phyloP scores from a whole-genome alignment of 176 grass and related monocot species.

The barley (Hordeum vulgare) region MorexV3_pseudomolecules_assembly NC_058524.1:548232768-548233267 shows the following conservation, averaged over 20 bases:
- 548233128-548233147: background rate
- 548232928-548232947: background rate
- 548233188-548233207: conserved; percentile 28
- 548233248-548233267: conserved; percentile 54
- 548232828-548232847: background rate
- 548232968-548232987: background rate
- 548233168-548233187: background rate
- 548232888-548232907: background rate
- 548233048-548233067: background rate
- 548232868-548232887: background rate
- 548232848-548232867: background rate
- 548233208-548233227: conserved; percentile 35
- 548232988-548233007: background rate
- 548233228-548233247: conserved; percentile 53
- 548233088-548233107: too few species aligned
- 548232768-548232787: conserved; percentile 10
- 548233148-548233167: conserved; percentile 10
- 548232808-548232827: conserved; percentile 10
- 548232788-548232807: background rate
- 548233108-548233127: background rate
- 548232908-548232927: background rate
- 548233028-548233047: background rate
- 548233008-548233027: background rate
- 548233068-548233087: too few species aligned
- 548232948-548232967: background rate